phyloP scores from a whole-genome alignment of 345 rosid genomes.

The Gossypium sturtianum region DNA sequence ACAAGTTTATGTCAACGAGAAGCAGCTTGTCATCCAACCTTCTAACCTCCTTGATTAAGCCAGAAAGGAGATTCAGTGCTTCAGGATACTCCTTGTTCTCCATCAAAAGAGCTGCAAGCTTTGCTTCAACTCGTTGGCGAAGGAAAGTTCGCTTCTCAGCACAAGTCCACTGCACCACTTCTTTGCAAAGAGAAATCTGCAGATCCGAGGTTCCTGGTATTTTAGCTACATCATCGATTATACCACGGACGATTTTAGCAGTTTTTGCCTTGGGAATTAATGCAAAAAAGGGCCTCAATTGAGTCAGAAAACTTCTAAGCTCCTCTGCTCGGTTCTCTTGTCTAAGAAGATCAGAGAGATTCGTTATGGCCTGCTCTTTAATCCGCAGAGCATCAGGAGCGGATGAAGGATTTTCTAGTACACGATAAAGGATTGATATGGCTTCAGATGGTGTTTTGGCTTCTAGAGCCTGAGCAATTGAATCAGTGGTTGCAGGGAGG shows the following conservation, averaged over 20 bases:
- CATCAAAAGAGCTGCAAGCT: slow-evolving; percentile 91
- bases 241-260: slow-evolving; percentile 77
- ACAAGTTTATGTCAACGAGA: slow-evolving; percentile 81
- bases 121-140: slow-evolving; percentile 90
- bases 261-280: slow-evolving; percentile 94
- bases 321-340: slow-evolving; percentile 85
- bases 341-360: slow-evolving; percentile 71
- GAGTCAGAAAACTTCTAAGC: slow-evolving; percentile 64
- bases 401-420: slow-evolving; percentile 78
- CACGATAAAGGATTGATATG: slow-evolving; percentile 55
- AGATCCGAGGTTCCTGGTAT: slow-evolving; percentile 84
- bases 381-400: slow-evolving; percentile 70
- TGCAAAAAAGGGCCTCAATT: slow-evolving; percentile 78
- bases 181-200: slow-evolving; percentile 87
- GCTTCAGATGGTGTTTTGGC: slow-evolving; percentile 60
- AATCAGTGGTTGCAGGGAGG: slow-evolving; percentile 57
- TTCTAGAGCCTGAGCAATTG: slow-evolving; percentile 64
- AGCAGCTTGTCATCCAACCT: slow-evolving; percentile 91
- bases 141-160: slow-evolving; percentile 92
- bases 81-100: slow-evolving; percentile 76
- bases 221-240: slow-evolving; percentile 85
- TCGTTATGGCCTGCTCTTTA: slow-evolving; percentile 77
- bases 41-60: slow-evolving; percentile 84
- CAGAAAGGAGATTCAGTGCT: slow-evolving; percentile 62
- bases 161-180: slow-evolving; percentile 90